phyloP scores from a whole-genome alignment of 208 protist species.

The Acanthamoeba triangularis region DNA sequence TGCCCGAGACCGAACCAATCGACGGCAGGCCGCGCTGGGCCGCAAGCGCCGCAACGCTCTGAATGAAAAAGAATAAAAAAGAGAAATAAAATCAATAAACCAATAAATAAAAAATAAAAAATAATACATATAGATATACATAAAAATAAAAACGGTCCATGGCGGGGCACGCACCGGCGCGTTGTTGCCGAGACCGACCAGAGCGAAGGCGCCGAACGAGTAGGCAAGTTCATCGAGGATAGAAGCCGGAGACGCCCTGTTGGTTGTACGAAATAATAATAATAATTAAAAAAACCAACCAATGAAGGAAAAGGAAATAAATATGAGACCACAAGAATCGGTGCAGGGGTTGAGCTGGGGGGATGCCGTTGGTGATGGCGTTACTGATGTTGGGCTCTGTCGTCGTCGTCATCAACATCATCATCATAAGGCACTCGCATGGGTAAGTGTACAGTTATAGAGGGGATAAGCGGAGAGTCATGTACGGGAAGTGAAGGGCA shows the following conservation, averaged over 20 bases:
- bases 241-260: not conserved
- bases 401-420: not conserved
- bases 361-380: not conserved
- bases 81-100: not conserved
- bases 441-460: not conserved
- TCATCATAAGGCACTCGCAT: not conserved
- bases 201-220: not conserved
- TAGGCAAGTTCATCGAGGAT: conserved; percentile 4
- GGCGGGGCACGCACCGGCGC: not conserved
- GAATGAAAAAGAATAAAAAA: not conserved
- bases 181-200: not conserved
- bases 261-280: not conserved
- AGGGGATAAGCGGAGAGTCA: not conserved
- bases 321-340: not conserved
- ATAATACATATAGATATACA: too few species aligned
- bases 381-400: not conserved
- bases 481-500: conserved; percentile 12
- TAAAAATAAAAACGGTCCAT: not conserved
- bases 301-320: not conserved
- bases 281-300: not conserved
- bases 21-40: not conserved
- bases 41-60: not conserved
- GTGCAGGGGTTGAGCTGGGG: not conserved
- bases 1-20: not conserved
- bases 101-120: not conserved